Base-by-base conservation (phyloP, 371 early-diverging fungal genomes). In the Capillidium rhysosporum region DNA sequence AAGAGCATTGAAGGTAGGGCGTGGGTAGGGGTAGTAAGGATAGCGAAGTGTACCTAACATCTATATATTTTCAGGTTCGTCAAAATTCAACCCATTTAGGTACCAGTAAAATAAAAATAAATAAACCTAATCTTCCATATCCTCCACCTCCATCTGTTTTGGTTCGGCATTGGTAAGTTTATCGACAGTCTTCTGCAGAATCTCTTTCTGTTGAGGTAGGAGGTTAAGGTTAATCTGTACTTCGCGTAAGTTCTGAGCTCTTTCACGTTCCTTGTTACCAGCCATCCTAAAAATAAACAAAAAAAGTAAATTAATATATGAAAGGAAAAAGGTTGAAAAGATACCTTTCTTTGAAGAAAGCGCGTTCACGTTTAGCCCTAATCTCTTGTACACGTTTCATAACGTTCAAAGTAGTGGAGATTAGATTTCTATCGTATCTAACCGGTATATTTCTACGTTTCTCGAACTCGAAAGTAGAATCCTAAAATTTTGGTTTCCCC, bases 331-430 rank as follows among this genome's bases (percentile, higher is more conserved):
- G n/a, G n/a, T n/a, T n/a, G n/a, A n/a, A n/a, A n/a, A n/a, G n/a
- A n/a, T n/a, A n/a, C n/a, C n/a, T n/a, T 67, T 81, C 85, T 74
- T 80, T 80, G 66, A 72, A 82, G 73, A 89, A 91, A 31, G 82
- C 89, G 51, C 84, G 74, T 66, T 95, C 94, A 63, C 97, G 77
- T 64, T 81, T 82, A 49, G 82, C 75, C 59, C 84, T 77, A 64
- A 96, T 90, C 68, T 94, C 92, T 64, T 79, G 77, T 18, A 94
- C 84, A 60, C 91, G 79, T 73, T 96, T 92, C 87, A 94, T 92
- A 31, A 92, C 92, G 76, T 89, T 85, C 62, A 98, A 67, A 0
- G 93, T 94, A 14, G 92, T 91, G 28, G 78, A 76, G 84, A 95
- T 89, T 47, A 90, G 71, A 57, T 92, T 86, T 59, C 95, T 81